Conservation (phyloP, 2,329 filamentous ascomycete genomes). For the Arthrobotrys sinensis region DNA sequence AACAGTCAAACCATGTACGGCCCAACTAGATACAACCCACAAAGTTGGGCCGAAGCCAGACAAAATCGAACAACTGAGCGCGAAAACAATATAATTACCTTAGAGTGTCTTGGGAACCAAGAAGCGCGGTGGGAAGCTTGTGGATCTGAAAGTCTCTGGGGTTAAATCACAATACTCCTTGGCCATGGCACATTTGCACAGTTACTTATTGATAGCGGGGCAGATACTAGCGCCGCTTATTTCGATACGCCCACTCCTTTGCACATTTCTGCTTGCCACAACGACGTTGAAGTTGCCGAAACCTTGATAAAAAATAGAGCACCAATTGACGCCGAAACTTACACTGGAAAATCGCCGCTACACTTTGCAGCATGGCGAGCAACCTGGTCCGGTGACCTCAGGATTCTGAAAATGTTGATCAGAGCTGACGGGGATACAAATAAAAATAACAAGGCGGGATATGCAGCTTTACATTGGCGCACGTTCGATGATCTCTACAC, state of each 20-base stretch:
- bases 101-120: no score
- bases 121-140: no score
- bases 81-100: no score
- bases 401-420: no score
- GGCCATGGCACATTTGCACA: not conserved
- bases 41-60: no score
- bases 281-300: not conserved
- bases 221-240: not conserved
- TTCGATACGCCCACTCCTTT: not conserved
- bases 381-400: not conserved
- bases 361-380: not conserved
- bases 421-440: no score
- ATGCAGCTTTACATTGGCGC: no score
- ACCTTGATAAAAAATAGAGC: not conserved
- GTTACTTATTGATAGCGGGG: conserved; percentile 5
- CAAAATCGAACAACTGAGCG: no score
- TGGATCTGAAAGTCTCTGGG: not conserved
- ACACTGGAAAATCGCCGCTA: not conserved
- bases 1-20: no score
- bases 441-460: no score
- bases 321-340: not conserved
- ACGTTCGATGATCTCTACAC: no score
- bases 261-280: not conserved
- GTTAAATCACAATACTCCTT: not conserved
- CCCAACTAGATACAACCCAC: no score